Base-by-base conservation (phyloP, 257 asterid species). In the Striga asiatica region DNA sequence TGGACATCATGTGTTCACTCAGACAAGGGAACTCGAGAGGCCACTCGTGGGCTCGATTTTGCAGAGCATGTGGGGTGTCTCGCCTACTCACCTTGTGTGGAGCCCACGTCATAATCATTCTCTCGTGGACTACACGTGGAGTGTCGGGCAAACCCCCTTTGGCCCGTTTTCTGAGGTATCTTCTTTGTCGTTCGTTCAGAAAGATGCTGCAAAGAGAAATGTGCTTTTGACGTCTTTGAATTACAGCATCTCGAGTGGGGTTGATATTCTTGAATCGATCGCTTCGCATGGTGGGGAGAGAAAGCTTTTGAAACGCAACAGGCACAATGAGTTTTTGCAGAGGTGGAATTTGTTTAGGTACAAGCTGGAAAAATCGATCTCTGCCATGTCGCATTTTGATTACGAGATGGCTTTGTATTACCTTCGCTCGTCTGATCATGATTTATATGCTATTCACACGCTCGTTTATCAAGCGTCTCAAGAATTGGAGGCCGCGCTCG, bases 41-140 rank as follows among this genome's bases (percentile, higher is more conserved):
- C 96, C 96, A 0, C 74, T 91, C 22, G 81, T 91, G 12, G 98
- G 98, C 39, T 87, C 97, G 6, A 91, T 91, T 56, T 63, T 91
- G 66, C 98, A 91, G 75, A 91, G 85, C 62, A 91, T 91, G 98
- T 91, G 95, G 92, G 96, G 98, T 0, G 83, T 87, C 53, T 80
- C 98, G 0, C 98, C 93, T 0, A 91, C 96, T 0, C 97, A 91
- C 70, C 50, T 87, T 59, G 76, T 81, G 0, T 87, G 98, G 98
- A 87, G 96, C 73, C 84, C 94, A 10, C 81, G 87, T 69, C 96
- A 84, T 50, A 91, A 91, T 56, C 72, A 67, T 43, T 62, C 96
- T 45, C 74, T 87, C 34, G 79, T 82, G 23, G 98, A 91, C 60
- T 87, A 91, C 63, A 87, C 96, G 1, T 91, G 98, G 96, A 91